Base-by-base conservation (phyloP, 495 filamentous ascomycete genomes). In the Aspergillus cavernicola region DNA sequence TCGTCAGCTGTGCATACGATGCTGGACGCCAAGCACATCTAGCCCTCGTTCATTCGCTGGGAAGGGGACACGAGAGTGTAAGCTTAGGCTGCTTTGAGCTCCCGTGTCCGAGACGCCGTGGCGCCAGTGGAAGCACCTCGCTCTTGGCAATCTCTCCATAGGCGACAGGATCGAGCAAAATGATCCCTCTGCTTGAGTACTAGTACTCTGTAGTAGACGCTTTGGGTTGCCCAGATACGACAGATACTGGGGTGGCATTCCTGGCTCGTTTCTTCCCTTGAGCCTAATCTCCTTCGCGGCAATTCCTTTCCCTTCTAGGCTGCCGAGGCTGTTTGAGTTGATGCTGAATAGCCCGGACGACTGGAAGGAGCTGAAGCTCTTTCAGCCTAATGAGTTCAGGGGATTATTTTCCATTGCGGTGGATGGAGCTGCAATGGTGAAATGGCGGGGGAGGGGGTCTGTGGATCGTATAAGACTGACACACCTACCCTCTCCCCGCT, bases 191-290 rank as follows among this genome's bases (percentile, higher is more conserved):
- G 24, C 26, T 32, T 22, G 42, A 10, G 24, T 28, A 28, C 10
- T 28, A n/a, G 28, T 31, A 32, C 15, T 46, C 16, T 31, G 42
- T 10, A 7, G 13, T 15, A 19, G 10, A 11, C 24, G 16, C 4
- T n/a, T 48, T 29, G 9, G 22, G 11, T 7, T 7, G 40, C 40
- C 13, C 18, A 24, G 31, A 36, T 22, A 36, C 24, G 6, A 32
- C 26, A 31, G 24, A 6, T 40, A 5, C 46, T 18, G 16, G 35
- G 47, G 36, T 26, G 22, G 6, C 36, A 24, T 49, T 50, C 35
- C 47, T 31, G n/a, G 47, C 47, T 49, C 41, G 43, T 56, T 26
- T 37, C 23, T 51, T 51, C 54, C 54, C 39, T 56, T 56, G 54
- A 56, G 54, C 54, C 54, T 56, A 56, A 45, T 29, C 36, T 28